These are phyloP conservation scores for Chlamydomonas incerta DNA, from an alignment of 139 green algal genomes.

Conservation along the genomic window DNA sequence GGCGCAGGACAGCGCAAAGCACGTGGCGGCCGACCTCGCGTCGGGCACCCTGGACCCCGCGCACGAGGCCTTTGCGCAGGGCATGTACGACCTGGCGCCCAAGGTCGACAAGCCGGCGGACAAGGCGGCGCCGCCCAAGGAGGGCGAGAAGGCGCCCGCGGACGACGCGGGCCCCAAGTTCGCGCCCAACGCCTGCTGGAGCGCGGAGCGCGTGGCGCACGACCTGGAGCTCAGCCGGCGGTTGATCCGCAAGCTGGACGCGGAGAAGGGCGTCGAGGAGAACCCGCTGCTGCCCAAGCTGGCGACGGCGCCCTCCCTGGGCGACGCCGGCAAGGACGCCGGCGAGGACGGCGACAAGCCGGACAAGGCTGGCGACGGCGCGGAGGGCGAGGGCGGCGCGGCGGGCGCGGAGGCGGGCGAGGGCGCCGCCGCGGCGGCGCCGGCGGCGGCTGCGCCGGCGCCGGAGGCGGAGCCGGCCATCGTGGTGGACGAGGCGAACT, in stretches of 20 bases:
- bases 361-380: too few species aligned
- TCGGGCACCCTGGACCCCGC: conserved; percentile 52
- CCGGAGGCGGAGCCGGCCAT: conserved; percentile 45
- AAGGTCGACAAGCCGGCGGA: conserved; percentile 32
- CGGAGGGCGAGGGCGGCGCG: neutral
- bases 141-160: neutral
- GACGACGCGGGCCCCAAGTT: conserved; percentile 27
- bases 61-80: conserved; percentile 64
- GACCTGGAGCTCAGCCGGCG: conserved; percentile 73
- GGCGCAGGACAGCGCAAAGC: conserved; percentile 43
- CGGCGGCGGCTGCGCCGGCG: conserved; percentile 20
- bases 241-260: conserved; percentile 80
- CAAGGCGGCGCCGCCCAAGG: neutral
- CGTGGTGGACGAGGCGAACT: conserved; percentile 43
- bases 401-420: neutral
- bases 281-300: conserved; percentile 66
- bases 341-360: neutral
- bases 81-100: conserved; percentile 50
- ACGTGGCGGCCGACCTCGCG: conserved; percentile 58
- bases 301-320: neutral
- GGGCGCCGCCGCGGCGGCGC: conserved; percentile 18
- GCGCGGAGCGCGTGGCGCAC: conserved; percentile 55
- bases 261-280: conserved; percentile 77
- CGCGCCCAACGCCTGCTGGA: conserved; percentile 69
- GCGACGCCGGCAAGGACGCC: conserved; percentile 1